These are phyloP conservation scores for Fraxinus sp. DNA, from an alignment of 305 asterid species.

Conservation along the genomic window DNA sequence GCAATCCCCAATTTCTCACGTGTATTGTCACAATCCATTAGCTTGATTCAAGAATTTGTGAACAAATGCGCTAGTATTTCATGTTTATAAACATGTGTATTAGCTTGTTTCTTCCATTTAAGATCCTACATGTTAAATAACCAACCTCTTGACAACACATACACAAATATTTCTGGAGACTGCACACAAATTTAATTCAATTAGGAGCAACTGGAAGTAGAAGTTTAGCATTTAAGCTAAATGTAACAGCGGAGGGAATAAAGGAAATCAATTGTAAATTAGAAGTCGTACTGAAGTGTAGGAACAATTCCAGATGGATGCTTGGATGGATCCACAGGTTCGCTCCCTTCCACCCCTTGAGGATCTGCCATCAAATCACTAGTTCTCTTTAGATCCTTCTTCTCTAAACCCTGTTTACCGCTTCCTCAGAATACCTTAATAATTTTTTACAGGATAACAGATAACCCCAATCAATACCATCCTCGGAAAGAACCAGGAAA, in stretches of 20 bases:
- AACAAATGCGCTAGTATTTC: neutral
- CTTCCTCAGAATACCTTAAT: slow-evolving; percentile 9
- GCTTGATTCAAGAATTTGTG: neutral
- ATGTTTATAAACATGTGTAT: neutral
- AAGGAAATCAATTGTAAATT: neutral
- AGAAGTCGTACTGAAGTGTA: slow-evolving; percentile 64
- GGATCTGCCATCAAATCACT: slow-evolving; percentile 64
- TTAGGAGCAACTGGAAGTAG: neutral
- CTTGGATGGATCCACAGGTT: slow-evolving; percentile 75
- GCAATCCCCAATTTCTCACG: neutral
- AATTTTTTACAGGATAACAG: neutral
- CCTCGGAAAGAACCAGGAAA: neutral
- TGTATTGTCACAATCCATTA: neutral
- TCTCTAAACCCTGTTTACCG: slow-evolving; percentile 18
- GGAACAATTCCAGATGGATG: slow-evolving; percentile 92
- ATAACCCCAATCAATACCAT: slow-evolving; percentile 9
- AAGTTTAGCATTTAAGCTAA: neutral
- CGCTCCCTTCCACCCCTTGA: slow-evolving; percentile 66
- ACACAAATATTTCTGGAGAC: neutral
- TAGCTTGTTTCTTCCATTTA: neutral
- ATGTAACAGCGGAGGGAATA: neutral
- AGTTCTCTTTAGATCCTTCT: slow-evolving; percentile 6
- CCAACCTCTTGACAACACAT: neutral
- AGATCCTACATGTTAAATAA: neutral
- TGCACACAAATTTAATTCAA: neutral